phyloP scores from a whole-genome alignment of 2,329 filamentous ascomycete genomes.

The Paraconiothyrium sp. region DNA sequence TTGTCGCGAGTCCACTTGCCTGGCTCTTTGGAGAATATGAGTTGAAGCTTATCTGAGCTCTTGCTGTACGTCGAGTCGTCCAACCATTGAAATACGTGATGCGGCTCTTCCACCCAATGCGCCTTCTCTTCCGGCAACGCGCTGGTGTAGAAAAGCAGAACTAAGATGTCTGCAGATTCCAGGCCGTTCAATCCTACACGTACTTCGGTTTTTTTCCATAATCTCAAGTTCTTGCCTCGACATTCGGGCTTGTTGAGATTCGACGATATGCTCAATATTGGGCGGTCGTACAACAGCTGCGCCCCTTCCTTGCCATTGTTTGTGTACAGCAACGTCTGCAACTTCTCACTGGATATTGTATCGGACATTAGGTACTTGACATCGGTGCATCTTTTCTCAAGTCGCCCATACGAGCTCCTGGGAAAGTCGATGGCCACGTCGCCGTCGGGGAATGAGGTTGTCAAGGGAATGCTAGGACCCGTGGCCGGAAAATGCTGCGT shows the following conservation, averaged over 20 bases:
- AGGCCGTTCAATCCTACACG: slow-evolving; percentile 25
- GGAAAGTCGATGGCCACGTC: slow-evolving; percentile 45
- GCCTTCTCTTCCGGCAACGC: slow-evolving; percentile 36
- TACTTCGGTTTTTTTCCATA: slow-evolving; percentile 39
- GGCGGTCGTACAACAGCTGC: slow-evolving; percentile 39
- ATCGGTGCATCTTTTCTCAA: slow-evolving; percentile 39
- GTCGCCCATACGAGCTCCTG: slow-evolving; percentile 33
- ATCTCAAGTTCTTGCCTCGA: slow-evolving; percentile 38
- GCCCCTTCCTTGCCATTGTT: slow-evolving; percentile 40
- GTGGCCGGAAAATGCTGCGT: slow-evolving; percentile 42
- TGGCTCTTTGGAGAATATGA: slow-evolving; percentile 43
- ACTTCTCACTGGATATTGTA: slow-evolving; percentile 24
- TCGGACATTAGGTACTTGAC: slow-evolving; percentile 41
- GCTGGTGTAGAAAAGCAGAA: slow-evolving; percentile 44
- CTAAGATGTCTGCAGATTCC: slow-evolving; percentile 30
- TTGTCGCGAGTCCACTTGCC: slow-evolving; percentile 38
- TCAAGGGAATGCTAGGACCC: slow-evolving; percentile 42
- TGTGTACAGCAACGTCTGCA: slow-evolving; percentile 47
- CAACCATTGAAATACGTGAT: slow-evolving; percentile 44
- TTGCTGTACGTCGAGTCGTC: slow-evolving; percentile 35
- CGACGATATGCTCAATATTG: slow-evolving; percentile 35
- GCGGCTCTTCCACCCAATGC: slow-evolving; percentile 48
- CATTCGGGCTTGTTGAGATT: slow-evolving; percentile 42
- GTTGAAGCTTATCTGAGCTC: slow-evolving; percentile 30
- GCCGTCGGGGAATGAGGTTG: slow-evolving; percentile 37